Percentiles rank a stretch among this genome's conserved stretches.
Conservation (phyloP, 495 filamentous ascomycete species). For the Delitschia confertaspora region DNA sequence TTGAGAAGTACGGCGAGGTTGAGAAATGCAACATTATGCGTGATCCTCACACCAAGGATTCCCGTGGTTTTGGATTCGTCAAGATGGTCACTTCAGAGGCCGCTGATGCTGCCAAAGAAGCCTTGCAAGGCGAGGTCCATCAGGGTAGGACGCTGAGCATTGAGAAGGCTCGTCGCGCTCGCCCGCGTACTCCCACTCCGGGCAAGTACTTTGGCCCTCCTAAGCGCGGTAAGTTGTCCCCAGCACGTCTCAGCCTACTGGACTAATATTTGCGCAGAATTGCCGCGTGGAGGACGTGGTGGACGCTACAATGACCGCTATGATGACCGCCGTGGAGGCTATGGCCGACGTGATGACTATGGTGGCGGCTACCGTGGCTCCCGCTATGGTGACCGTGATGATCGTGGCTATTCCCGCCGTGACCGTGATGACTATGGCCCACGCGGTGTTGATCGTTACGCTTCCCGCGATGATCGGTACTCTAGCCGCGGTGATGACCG, state of each 20-base stretch:
- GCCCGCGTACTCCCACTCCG: constrained; percentile 90
- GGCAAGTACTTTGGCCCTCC: constrained; percentile 99
- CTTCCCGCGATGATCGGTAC: constrained; percentile 53
- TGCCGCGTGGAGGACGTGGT: constrained; percentile 20
- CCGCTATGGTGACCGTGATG: constrained; percentile 37
- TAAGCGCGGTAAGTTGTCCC: constrained; percentile 72
- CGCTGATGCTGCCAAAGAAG: constrained; percentile 94
- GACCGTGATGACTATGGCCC: constrained; percentile 31
- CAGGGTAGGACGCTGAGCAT: constrained; percentile 96
- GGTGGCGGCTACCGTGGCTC: constrained; percentile 50
- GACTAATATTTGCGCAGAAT: constrained; percentile 16
- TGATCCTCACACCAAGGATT: constrained; percentile 95
- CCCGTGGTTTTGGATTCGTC: constrained; percentile 97
- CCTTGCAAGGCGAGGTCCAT: constrained; percentile 86
- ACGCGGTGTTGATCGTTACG: constrained; percentile 58
- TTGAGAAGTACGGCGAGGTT: constrained; percentile 96
- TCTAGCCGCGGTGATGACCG: constrained; percentile 43
- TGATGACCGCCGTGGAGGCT: constrained; percentile 41
- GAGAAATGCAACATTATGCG: constrained; percentile 99
- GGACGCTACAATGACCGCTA: constrained; percentile 35
- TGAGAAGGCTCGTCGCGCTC: constrained; percentile 93
- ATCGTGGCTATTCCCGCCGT: constrained; percentile 33
- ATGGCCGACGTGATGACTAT: constrained; percentile 37
- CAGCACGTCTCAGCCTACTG: not conserved
- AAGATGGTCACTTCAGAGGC: constrained; percentile 93